Conservation (phyloP, 768 basidiomycete genomes). For the Kwoniella sp. region DNA sequence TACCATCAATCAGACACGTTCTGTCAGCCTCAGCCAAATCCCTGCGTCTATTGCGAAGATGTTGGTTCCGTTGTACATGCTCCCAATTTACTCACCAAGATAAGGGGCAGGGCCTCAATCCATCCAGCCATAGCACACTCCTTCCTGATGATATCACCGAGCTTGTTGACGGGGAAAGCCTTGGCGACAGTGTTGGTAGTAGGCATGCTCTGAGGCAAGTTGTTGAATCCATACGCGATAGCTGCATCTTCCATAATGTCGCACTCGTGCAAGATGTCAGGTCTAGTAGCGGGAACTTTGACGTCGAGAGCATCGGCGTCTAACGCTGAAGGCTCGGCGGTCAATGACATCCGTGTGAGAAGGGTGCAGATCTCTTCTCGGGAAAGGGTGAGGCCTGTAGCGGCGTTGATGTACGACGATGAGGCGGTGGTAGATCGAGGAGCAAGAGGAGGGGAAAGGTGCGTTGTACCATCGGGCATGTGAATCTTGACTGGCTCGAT, state of each 20-base stretch:
- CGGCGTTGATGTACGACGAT: conserved; percentile 91
- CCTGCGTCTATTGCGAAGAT: too few relatives aligned
- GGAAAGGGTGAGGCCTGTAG: conserved; percentile 78
- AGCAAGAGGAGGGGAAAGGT: conserved; percentile 79
- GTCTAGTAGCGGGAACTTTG: conserved; percentile 86
- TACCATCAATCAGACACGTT: too few relatives aligned
- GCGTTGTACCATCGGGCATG: conserved; percentile 71
- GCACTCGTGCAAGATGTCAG: conserved; percentile 96
- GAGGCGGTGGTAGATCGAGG: conserved; percentile 71
- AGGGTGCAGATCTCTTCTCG: conserved; percentile 69
- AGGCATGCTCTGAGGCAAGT: conserved; percentile 88
- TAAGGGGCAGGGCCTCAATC: conserved; percentile 92
- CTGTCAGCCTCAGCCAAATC: too few relatives aligned
- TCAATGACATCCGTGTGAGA: conserved; percentile 80
- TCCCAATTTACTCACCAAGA: conserved; percentile 66
- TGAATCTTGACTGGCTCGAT: conserved; percentile 90
- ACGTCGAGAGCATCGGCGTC: conserved; percentile 74
- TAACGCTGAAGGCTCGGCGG: conserved; percentile 61
- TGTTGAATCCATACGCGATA: conserved; percentile 97
- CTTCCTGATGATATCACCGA: conserved; percentile 80
- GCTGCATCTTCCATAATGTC: conserved; percentile 98
- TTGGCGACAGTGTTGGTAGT: conserved; percentile 92
- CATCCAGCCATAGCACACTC: conserved; percentile 96
- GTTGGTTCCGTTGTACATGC: too few relatives aligned
- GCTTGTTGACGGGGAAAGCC: conserved; percentile 81